Evolutionary conservation across 176 grass and related monocot genomes (phyloP).

Genomic region (Cymbopogon citratus): DNA sequence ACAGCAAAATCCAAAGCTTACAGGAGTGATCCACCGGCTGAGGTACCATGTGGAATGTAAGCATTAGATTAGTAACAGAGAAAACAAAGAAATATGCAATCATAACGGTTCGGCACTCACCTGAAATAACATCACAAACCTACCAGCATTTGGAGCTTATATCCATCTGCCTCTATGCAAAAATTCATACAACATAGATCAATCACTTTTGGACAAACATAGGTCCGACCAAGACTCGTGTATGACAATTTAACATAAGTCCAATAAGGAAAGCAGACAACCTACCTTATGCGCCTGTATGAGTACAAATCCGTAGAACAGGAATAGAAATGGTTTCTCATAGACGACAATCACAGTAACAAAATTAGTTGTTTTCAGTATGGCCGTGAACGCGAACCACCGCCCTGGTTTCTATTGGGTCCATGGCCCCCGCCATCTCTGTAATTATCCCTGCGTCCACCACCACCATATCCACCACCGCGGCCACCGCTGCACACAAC

Average conservation of each 20-base stretch:
- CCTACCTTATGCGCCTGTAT: slow-evolving; percentile 76
- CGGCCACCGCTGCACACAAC: slow-evolving; percentile 50
- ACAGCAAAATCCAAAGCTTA: slow-evolving; percentile 48
- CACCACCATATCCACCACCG: slow-evolving; percentile 75
- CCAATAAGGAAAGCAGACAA: slow-evolving; percentile 32
- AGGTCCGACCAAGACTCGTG: slow-evolving; percentile 38
- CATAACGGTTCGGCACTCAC: slow-evolving; percentile 56
- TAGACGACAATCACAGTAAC: slow-evolving; percentile 72
- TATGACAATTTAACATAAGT: slow-evolving; percentile 51
- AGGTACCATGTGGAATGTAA: slow-evolving; percentile 55
- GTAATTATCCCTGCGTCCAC: slow-evolving; percentile 79
- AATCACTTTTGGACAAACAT: slow-evolving; percentile 51
- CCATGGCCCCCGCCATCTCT: slow-evolving; percentile 78
- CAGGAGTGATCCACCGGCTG: slow-evolving; percentile 46
- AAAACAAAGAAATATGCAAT: slow-evolving; percentile 15
- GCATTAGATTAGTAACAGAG: slow-evolving; percentile 29
- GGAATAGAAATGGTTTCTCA: slow-evolving; percentile 84
- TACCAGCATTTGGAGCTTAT: slow-evolving; percentile 78
- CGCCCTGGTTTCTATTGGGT: slow-evolving; percentile 78
- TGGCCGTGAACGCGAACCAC: slow-evolving; percentile 76
- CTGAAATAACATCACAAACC: slow-evolving; percentile 78
- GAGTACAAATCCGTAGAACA: slow-evolving; percentile 69
- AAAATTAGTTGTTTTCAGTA: slow-evolving; percentile 69
- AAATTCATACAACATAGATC: slow-evolving; percentile 72
- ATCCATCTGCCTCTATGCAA: slow-evolving; percentile 81